These are phyloP conservation scores for Pascua guehoae DNA, from an alignment of 1,284 basidiomycete genomes.

Conservation along the genomic window DNA sequence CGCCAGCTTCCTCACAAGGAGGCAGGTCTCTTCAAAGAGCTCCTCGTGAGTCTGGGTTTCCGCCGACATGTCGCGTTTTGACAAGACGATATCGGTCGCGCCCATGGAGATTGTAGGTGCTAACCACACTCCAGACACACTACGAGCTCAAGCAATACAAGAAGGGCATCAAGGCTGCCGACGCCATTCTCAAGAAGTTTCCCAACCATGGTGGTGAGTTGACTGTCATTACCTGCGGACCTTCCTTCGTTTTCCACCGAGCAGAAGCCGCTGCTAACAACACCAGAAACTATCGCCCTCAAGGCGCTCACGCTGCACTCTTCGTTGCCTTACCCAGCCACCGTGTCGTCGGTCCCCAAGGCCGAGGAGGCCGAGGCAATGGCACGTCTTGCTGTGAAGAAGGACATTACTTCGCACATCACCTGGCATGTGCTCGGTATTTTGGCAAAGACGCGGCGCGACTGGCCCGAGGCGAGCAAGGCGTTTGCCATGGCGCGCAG, in stretches of 20 bases:
- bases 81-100: neutral
- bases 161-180: slow-evolving; percentile 85
- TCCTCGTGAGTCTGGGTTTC: slow-evolving; percentile 58
- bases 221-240: neutral
- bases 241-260: neutral
- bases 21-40: slow-evolving; percentile 77
- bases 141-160: slow-evolving; percentile 91
- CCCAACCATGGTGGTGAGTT: slow-evolving; percentile 87
- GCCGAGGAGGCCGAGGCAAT: slow-evolving; percentile 68
- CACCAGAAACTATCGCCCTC: slow-evolving; percentile 83
- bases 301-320: slow-evolving; percentile 76
- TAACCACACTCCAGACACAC: slow-evolving; percentile 47
- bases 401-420: slow-evolving; percentile 90
- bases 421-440: slow-evolving; percentile 98
- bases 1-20: slow-evolving; percentile 72
- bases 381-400: slow-evolving; percentile 80
- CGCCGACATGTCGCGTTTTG: neutral
- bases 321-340: slow-evolving; percentile 44
- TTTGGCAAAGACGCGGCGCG: slow-evolving; percentile 65
- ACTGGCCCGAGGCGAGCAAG: slow-evolving; percentile 55
- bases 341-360: slow-evolving; percentile 59
- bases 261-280: neutral
- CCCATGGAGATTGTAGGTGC: neutral
- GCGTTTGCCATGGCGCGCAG: slow-evolving; percentile 64
- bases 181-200: slow-evolving; percentile 90